Percentiles rank a stretch among this genome's conserved stretches.
phyloP scores from a whole-genome alignment of 257 asterid genomes.

The Plantago major region DNA sequence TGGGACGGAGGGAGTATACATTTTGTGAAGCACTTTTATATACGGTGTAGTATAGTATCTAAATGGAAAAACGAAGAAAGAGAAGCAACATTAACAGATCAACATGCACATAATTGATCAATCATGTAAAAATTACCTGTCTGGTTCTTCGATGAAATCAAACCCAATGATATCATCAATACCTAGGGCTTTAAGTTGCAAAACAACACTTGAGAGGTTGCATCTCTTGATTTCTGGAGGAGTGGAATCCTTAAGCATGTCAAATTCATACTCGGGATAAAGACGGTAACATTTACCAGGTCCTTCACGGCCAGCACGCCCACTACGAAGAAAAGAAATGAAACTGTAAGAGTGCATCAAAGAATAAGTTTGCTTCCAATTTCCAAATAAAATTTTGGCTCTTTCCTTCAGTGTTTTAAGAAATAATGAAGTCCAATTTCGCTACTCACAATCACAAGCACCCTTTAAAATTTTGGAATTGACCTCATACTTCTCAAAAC shows the following conservation, averaged over 20 bases:
- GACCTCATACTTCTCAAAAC: no score
- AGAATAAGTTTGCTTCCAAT: slow-evolving; percentile 3
- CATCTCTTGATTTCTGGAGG: slow-evolving; percentile 89
- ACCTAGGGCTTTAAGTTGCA: slow-evolving; percentile 96
- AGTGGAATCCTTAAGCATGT: slow-evolving; percentile 76
- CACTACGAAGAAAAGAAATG: slow-evolving; percentile 39
- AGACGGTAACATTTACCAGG: slow-evolving; percentile 98
- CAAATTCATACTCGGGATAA: slow-evolving; percentile 88
- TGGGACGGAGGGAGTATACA: no score
- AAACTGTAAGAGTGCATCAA: not conserved
- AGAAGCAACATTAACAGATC: not conserved
- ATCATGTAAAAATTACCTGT: slow-evolving; percentile 45
- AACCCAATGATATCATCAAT: slow-evolving; percentile 77
- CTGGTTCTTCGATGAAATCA: slow-evolving; percentile 90
- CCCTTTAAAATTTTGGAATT: not conserved
- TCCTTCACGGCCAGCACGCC: slow-evolving; percentile 99
- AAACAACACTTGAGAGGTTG: slow-evolving; percentile 83
- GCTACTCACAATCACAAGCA: not conserved
- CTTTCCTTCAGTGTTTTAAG: not conserved
- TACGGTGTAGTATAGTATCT: no score
- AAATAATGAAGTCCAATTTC: slow-evolving; percentile 1
- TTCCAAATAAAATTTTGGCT: slow-evolving; percentile 7
- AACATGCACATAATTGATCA: not conserved
- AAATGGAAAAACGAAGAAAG: no score
- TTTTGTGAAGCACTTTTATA: no score